These are phyloP conservation scores for Endocarpon pusillum DNA, from an alignment of 495 filamentous ascomycete genomes.

Conservation along the genomic window DNA sequence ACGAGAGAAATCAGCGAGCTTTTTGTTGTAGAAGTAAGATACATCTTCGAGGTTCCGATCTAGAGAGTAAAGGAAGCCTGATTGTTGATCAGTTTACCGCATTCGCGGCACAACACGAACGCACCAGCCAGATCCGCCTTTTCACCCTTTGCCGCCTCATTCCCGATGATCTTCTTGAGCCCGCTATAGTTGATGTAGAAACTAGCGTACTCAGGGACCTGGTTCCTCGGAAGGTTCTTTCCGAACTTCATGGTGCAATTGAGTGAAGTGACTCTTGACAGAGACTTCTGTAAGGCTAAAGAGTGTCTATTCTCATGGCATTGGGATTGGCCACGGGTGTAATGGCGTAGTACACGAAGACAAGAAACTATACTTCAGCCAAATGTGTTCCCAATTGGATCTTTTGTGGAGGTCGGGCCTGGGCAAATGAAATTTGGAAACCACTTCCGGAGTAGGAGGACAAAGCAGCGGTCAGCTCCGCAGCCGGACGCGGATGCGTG, in stretches of 20 bases:
- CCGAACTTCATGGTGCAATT: constrained; percentile 77
- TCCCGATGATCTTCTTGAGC: constrained; percentile 78
- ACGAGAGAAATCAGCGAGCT: constrained; percentile 64
- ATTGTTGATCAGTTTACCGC: not conserved
- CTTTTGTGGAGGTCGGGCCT: no score
- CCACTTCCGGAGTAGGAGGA: no score
- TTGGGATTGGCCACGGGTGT: no score
- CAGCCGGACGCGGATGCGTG: no score
- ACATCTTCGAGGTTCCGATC: constrained; percentile 95
- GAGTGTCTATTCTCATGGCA: no score
- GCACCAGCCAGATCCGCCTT: constrained; percentile 64
- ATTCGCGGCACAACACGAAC: constrained; percentile 8
- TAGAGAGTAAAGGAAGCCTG: constrained; percentile 86
- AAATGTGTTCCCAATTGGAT: no score
- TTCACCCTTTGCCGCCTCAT: constrained; percentile 42
- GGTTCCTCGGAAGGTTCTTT: constrained; percentile 70
- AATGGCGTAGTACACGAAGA: no score
- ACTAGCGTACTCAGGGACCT: constrained; percentile 89
- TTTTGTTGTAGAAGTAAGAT: constrained; percentile 90
- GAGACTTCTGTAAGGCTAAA: no score
- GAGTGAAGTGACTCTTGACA: no score
- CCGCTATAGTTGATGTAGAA: constrained; percentile 93
- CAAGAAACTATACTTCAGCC: no score
- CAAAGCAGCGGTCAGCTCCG: no score
- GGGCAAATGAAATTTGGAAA: no score